Evolutionary conservation across 75 land plant genomes (phyloP).

Genomic region (Selaginella tamariscina): DNA sequence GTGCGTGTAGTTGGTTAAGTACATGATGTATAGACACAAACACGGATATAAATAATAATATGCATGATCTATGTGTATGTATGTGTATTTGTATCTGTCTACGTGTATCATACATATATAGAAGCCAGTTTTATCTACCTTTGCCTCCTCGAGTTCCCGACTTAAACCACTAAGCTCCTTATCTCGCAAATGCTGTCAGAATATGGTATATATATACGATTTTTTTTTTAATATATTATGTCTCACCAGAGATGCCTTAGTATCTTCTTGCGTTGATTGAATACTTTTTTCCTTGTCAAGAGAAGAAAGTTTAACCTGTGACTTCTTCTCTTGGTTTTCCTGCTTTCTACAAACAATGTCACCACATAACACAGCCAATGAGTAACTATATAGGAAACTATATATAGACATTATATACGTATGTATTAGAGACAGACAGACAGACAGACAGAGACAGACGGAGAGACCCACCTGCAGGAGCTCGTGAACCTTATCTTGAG

Average conservation of each 20-base stretch:
- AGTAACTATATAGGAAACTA: too few relatives aligned
- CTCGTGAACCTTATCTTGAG: neutral
- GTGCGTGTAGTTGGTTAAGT: too few relatives aligned
- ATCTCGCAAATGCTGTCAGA: conserved; percentile 16
- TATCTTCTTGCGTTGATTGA: neutral
- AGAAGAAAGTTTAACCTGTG: neutral
- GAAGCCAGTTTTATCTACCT: conserved; percentile 15
- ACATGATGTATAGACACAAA: conserved; percentile 13
- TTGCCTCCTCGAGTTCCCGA: conserved; percentile 30
- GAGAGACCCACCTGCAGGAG: neutral
- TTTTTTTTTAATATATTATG: too few relatives aligned
- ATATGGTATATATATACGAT: neutral
- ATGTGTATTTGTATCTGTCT: too few relatives aligned
- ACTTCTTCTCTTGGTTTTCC: neutral
- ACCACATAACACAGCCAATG: neutral
- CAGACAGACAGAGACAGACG: neutral
- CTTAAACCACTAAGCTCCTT: conserved; percentile 16
- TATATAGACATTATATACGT: too few relatives aligned
- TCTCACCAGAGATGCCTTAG: conserved; percentile 1
- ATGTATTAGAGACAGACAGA: neutral
- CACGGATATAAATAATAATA: neutral
- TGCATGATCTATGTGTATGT: too few relatives aligned
- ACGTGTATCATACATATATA: neutral
- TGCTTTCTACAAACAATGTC: neutral
- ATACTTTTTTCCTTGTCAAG: neutral